These are phyloP conservation scores for Spathaspora arborariae DNA, from an alignment of 805 yeast species.

Conservation along the genomic window DNA sequence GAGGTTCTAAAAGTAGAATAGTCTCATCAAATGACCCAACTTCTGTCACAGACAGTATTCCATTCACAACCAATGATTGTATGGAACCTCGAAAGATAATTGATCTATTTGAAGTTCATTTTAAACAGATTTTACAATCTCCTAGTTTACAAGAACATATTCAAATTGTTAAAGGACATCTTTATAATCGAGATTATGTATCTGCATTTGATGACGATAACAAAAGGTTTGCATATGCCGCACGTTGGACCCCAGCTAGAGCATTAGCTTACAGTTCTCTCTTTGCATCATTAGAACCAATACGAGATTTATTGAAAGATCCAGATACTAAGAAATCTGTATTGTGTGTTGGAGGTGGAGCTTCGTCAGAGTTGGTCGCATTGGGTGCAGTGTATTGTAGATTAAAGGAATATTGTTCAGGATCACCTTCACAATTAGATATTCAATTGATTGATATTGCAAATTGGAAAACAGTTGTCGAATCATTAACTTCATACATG, in stretches of 20 bases:
- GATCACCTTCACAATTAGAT: conserved; percentile 30
- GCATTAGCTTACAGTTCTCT: conserved; percentile 71
- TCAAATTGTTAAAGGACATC: conserved; percentile 66
- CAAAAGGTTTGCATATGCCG: conserved; percentile 72
- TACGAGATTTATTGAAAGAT: conserved; percentile 34
- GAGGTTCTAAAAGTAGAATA: neutral
- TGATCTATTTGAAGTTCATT: conserved; percentile 30
- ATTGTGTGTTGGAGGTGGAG: conserved; percentile 83
- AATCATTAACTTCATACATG: conserved; percentile 41
- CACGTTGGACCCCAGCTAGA: conserved; percentile 84
- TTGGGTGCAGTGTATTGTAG: conserved; percentile 55
- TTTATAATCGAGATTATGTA: conserved; percentile 67
- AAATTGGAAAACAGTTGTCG: conserved; percentile 62
- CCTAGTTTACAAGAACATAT: conserved; percentile 41
- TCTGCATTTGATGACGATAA: conserved; percentile 62
- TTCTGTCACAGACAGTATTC: conserved; percentile 16
- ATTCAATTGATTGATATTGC: conserved; percentile 72
- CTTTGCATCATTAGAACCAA: conserved; percentile 47
- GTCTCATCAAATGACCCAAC: neutral
- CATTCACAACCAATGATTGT: conserved; percentile 29
- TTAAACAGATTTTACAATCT: conserved; percentile 30
- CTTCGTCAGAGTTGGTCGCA: conserved; percentile 75
- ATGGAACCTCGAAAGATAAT: conserved; percentile 34
- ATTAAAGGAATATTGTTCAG: conserved; percentile 31
- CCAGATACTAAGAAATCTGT: conserved; percentile 33